Percentiles rank a stretch among this genome's conserved stretches.
phyloP scores from a whole-genome alignment of 202 grass and related monocot genomes.

The Musa balbisiana region DNA sequence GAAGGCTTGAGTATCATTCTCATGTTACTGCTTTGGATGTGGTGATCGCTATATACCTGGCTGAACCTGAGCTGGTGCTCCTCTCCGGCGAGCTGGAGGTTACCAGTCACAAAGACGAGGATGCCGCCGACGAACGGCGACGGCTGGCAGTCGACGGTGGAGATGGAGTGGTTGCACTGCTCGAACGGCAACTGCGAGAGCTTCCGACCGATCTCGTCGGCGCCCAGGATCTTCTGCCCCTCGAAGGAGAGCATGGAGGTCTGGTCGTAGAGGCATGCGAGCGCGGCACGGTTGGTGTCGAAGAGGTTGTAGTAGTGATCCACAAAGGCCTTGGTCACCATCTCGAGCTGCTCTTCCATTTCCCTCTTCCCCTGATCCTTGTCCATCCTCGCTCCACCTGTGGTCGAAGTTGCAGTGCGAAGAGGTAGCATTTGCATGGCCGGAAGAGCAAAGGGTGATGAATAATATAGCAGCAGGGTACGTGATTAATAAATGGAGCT shows the following conservation, averaged over 20 bases:
- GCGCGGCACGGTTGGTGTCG: conserved; percentile 44
- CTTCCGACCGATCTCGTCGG: conserved; percentile 42
- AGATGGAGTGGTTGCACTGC: conserved; percentile 47
- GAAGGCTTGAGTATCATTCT: too few relatives aligned
- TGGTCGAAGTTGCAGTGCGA: neutral
- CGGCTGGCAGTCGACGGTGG: conserved; percentile 66
- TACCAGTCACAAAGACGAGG: conserved; percentile 66
- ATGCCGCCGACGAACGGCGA: conserved; percentile 43
- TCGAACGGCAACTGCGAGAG: conserved; percentile 52
- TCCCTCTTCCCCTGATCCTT: neutral
- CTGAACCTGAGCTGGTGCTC: conserved; percentile 78
- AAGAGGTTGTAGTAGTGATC: conserved; percentile 73
- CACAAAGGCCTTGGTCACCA: conserved; percentile 64
- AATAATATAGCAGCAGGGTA: neutral
- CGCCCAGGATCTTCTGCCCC: conserved; percentile 46
- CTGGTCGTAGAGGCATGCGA: conserved; percentile 44
- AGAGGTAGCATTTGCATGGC: neutral
- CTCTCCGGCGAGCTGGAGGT: conserved; percentile 58
- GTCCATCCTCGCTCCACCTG: neutral
- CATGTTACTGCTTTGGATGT: too few relatives aligned
- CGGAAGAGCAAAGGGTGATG: neutral
- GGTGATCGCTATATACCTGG: conserved; percentile 33
- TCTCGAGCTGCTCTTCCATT: conserved; percentile 22
- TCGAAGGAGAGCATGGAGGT: conserved; percentile 77
- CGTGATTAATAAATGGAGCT: neutral